These are phyloP conservation scores for Chrysoporthe austroafricana DNA, from an alignment of 2,329 filamentous ascomycete species.

Conservation along the genomic window DNA sequence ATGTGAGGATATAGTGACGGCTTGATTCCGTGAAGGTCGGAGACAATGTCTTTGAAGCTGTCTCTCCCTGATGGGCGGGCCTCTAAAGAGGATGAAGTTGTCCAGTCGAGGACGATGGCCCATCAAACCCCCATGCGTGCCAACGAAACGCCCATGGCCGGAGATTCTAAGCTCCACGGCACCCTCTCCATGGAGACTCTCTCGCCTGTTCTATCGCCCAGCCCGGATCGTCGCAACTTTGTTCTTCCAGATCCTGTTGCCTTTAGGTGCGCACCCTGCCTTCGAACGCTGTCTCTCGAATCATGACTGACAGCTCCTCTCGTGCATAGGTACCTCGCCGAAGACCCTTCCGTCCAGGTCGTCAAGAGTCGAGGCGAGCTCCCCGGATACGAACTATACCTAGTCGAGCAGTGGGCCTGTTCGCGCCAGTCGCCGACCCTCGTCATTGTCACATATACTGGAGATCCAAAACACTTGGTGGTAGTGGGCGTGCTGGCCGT, in stretches of 20 bases:
- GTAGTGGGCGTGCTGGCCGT: conserved; percentile 80
- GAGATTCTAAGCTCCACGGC: conserved; percentile 32
- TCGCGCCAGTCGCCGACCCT: conserved; percentile 89
- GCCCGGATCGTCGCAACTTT: conserved; percentile 47
- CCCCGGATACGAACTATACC: conserved; percentile 86
- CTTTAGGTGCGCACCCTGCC: conserved; percentile 48
- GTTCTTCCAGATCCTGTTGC: conserved; percentile 64
- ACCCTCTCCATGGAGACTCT: conserved; percentile 30
- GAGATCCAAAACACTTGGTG: conserved; percentile 78
- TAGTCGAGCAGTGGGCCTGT: conserved; percentile 98
- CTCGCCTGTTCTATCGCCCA: conserved; percentile 35
- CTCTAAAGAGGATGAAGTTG: conserved; percentile 44
- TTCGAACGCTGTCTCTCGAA: conserved; percentile 4
- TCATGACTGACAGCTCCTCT: conserved; percentile 3
- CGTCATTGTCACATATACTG: conserved; percentile 90
- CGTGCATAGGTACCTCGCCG: conserved; percentile 72
- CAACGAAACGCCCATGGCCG: conserved; percentile 30
- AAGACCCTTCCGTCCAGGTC: conserved; percentile 76
- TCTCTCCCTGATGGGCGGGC: conserved; percentile 38
- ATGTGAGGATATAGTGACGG: conserved; percentile 19
- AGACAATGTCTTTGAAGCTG: conserved; percentile 46
- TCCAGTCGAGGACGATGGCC: conserved; percentile 39
- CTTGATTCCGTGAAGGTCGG: not conserved
- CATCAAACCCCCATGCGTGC: conserved; percentile 34
- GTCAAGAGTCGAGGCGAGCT: conserved; percentile 73